phyloP scores from a whole-genome alignment of 2,329 filamentous ascomycete species.

The Apiospora koreana region DNA sequence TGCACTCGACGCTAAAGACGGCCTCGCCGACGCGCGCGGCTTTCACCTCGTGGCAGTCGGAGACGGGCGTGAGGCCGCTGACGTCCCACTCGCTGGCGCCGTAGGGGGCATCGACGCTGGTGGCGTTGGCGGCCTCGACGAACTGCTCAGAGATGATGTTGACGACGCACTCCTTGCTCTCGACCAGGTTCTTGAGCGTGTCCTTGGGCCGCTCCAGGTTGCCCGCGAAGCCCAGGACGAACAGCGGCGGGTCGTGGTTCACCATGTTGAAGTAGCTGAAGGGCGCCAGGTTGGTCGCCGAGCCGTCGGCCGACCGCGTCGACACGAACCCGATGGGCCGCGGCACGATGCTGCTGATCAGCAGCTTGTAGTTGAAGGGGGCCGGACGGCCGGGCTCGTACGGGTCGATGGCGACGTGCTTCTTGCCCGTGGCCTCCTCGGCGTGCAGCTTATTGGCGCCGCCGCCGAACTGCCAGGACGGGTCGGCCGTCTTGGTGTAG shows the following conservation, averaged over 20 bases:
- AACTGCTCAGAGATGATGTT: conserved; percentile 87
- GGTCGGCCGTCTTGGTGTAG: conserved; percentile 64
- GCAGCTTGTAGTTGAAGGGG: conserved; percentile 83
- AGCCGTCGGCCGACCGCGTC: conserved; percentile 60
- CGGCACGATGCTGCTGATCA: conserved; percentile 82
- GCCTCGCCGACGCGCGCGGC: conserved; percentile 78
- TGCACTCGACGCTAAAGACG: conserved; percentile 80
- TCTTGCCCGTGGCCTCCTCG: conserved; percentile 24
- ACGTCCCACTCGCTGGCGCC: conserved; percentile 79
- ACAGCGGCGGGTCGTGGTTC: conserved; percentile 83
- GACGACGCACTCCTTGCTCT: conserved; percentile 75
- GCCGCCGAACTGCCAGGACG: conserved; percentile 65
- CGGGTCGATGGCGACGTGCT: conserved; percentile 79
- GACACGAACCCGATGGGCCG: conserved; percentile 73
- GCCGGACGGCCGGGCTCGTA: conserved; percentile 68
- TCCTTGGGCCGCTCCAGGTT: conserved; percentile 67
- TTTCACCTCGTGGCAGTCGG: conserved; percentile 64
- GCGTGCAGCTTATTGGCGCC: conserved; percentile 59
- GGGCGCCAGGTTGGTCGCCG: conserved; percentile 71
- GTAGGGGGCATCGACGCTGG: conserved; percentile 74
- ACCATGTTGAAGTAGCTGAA: conserved; percentile 87
- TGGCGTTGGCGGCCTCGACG: conserved; percentile 85
- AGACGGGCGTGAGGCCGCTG: conserved; percentile 71
- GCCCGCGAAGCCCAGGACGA: conserved; percentile 59
- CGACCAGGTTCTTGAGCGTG: conserved; percentile 71